Conservation (phyloP, 148 eudicot species). For the Chenopodium berlandieri region DNA sequence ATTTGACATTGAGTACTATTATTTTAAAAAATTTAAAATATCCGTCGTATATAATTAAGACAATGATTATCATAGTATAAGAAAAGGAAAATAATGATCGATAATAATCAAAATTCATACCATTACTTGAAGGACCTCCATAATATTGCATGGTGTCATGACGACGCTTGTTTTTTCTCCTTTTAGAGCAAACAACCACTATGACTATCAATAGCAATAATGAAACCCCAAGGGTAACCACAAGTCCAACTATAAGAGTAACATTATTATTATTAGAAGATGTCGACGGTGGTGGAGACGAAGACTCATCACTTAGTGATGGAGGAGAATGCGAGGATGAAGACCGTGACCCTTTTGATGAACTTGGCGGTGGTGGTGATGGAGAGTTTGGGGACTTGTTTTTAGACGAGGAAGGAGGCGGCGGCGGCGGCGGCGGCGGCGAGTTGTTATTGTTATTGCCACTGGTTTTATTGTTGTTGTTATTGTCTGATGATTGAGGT, state of each 20-base stretch:
- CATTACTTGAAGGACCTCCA: constrained; percentile 31
- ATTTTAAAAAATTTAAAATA: no score
- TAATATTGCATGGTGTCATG: constrained; percentile 38
- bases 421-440: constrained; percentile 1
- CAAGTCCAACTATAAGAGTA: constrained; percentile 40
- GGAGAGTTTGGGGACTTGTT: constrained; percentile 28
- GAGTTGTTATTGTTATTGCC: constrained; percentile 12
- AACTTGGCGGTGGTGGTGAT: constrained; percentile 20
- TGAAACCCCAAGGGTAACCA: constrained; percentile 40
- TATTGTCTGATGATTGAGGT: not conserved
- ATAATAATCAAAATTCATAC: constrained; percentile 3
- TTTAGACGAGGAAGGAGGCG: constrained; percentile 31
- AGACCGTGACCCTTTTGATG: constrained; percentile 15
- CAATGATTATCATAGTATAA: no score
- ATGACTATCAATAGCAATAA: constrained; percentile 36
- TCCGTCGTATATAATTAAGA: not conserved
- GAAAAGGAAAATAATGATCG: no score
- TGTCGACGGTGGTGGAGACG: constrained; percentile 19
- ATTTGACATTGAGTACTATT: no score
- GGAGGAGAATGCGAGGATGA: constrained; percentile 29
- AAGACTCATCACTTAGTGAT: constrained; percentile 17
- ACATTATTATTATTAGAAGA: constrained; percentile 19
- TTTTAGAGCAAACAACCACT: constrained; percentile 31
- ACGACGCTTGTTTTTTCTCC: constrained; percentile 27
- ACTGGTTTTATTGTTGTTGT: not conserved